A percentile compares a stretch with the other conserved stretches of the same genome.
phyloP scores from a whole-genome alignment of 176 grass and related monocot genomes.

The Musa acuminata region DNA sequence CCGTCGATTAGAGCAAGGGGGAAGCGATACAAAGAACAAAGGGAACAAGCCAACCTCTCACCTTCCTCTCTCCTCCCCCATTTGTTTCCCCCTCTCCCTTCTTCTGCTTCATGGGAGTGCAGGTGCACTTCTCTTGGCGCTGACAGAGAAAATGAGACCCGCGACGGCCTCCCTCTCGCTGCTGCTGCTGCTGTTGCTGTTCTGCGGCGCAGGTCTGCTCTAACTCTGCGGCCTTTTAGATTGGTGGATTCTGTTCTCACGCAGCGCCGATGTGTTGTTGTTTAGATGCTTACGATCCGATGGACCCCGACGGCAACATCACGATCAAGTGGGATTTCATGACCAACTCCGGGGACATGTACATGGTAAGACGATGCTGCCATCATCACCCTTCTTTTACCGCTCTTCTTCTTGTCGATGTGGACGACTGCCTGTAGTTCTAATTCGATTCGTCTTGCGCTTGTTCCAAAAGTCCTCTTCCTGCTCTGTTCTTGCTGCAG shows the following conservation, averaged over 20 bases:
- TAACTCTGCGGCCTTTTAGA: not conserved
- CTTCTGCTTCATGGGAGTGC: not conserved
- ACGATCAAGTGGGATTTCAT: constrained; percentile 64
- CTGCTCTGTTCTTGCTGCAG: too few relatives aligned
- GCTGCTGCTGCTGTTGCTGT: not conserved
- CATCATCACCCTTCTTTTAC: not conserved
- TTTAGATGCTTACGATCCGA: constrained; percentile 51
- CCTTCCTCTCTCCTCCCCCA: not conserved
- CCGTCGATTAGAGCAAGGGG: too few relatives aligned
- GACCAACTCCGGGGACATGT: not conserved
- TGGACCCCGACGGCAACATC: constrained; percentile 57
- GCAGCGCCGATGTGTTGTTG: not conserved
- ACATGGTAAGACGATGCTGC: constrained; percentile 31
- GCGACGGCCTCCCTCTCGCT: not conserved
- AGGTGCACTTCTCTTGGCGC: not conserved
- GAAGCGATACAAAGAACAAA: too few relatives aligned
- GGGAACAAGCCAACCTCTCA: not conserved
- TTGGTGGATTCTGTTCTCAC: not conserved
- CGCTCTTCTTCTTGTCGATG: not conserved
- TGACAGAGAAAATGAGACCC: not conserved
- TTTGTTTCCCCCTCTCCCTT: not conserved
- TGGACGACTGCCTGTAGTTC: not conserved
- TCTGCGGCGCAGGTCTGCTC: not conserved
- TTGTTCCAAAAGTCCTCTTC: not conserved
- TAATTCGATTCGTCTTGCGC: not conserved